These are phyloP conservation scores for Thalassiosira profunda DNA, from an alignment of 108 stramenopile genomes.

Conservation along the genomic window DNA sequence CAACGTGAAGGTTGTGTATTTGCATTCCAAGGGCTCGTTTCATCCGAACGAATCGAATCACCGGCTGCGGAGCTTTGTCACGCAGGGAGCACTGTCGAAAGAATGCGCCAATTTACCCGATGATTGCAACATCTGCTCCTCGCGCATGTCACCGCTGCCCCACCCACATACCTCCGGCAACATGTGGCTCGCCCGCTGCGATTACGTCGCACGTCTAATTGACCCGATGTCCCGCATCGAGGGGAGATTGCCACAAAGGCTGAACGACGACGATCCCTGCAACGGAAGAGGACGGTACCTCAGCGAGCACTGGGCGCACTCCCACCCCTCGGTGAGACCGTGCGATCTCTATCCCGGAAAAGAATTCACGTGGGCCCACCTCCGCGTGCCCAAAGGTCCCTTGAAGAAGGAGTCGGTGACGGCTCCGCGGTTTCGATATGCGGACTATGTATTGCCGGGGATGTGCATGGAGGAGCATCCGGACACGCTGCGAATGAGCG, in stretches of 20 bases:
- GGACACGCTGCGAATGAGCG: not conserved
- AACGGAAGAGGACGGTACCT: slow-evolving; percentile 35
- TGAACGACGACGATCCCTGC: slow-evolving; percentile 12
- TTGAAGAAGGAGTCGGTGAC: not conserved
- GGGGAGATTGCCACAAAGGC: slow-evolving; percentile 1
- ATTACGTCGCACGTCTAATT: slow-evolving; percentile 37
- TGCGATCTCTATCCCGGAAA: slow-evolving; percentile 40
- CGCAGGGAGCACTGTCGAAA: slow-evolving; percentile 30
- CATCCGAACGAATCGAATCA: slow-evolving; percentile 11
- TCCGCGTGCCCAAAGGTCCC: not conserved
- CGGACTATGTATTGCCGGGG: not conserved
- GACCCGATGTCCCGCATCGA: not conserved
- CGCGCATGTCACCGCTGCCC: slow-evolving; percentile 43
- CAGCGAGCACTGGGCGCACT: slow-evolving; percentile 47
- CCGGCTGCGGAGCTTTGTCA: slow-evolving; percentile 22
- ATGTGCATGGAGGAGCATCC: not conserved
- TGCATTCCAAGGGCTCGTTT: slow-evolving; percentile 51
- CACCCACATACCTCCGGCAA: slow-evolving; percentile 53
- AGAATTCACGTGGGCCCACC: not conserved
- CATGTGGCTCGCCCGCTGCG: slow-evolving; percentile 48
- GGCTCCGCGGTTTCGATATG: not conserved
- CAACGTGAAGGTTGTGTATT: slow-evolving; percentile 20
- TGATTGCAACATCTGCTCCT: slow-evolving; percentile 41
- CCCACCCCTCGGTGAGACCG: slow-evolving; percentile 34
- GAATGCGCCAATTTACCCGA: slow-evolving; percentile 30